Evolutionary conservation across 805 yeast species (phyloP).

Genomic region (Ogataea naganishii): DNA sequence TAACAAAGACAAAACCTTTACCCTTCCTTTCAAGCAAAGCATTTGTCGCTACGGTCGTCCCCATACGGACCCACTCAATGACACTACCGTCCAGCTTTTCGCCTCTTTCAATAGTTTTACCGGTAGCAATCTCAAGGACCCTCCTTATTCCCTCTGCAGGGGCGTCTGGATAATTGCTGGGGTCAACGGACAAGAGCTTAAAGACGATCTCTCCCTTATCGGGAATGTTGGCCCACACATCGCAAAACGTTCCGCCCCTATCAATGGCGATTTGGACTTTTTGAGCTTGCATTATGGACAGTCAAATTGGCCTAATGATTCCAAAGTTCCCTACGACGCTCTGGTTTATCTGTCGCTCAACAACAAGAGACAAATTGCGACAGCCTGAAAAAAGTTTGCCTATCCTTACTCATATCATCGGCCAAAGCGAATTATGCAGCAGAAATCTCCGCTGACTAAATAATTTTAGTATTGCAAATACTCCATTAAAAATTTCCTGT

Average conservation of each 20-base stretch:
- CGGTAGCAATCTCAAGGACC: slow-evolving; percentile 11
- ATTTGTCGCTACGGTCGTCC: slow-evolving; percentile 19
- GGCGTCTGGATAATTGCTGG: slow-evolving; percentile 16
- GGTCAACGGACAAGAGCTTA: slow-evolving; percentile 17
- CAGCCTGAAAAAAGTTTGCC: too few species aligned
- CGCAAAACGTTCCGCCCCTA: slow-evolving; percentile 38
- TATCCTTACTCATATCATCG: too few species aligned
- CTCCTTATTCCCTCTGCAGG: slow-evolving; percentile 19
- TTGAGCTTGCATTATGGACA: too few species aligned
- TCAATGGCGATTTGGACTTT: slow-evolving; percentile 8
- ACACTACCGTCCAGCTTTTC: slow-evolving; percentile 9
- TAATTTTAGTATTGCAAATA: too few species aligned
- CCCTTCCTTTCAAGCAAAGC: slow-evolving; percentile 15
- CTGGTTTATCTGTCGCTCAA: too few species aligned
- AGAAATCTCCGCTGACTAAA: too few species aligned
- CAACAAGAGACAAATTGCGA: too few species aligned
- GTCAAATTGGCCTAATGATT: too few species aligned
- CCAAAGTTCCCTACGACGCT: too few species aligned
- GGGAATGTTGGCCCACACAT: slow-evolving; percentile 37
- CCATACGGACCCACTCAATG: slow-evolving; percentile 18
- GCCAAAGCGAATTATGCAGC: too few species aligned
- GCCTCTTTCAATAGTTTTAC: slow-evolving; percentile 9
- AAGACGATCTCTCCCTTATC: slow-evolving; percentile 27
- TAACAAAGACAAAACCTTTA: slow-evolving; percentile 11
- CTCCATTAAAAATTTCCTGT: too few species aligned